phyloP scores from a whole-genome alignment of 345 rosid species.

The Citrus inodora region DNA sequence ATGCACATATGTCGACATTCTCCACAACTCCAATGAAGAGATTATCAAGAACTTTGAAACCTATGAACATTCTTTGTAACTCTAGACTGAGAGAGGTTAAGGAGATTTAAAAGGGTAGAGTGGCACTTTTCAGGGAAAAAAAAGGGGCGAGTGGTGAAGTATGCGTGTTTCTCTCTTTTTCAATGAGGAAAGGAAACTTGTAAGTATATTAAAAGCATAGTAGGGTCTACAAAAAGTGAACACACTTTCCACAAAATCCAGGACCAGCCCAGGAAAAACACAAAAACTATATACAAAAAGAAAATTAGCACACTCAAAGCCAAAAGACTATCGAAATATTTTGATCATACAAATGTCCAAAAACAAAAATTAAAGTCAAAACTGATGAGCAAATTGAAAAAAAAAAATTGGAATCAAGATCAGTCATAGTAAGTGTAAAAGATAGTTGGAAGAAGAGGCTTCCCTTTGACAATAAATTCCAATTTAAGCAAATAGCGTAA shows the following conservation, averaged over 20 bases:
- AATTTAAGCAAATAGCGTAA: background rate
- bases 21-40: background rate
- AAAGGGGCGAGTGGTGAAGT: background rate
- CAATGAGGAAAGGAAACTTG: background rate
- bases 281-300: background rate
- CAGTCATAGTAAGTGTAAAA: background rate
- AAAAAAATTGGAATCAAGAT: background rate
- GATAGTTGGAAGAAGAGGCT: background rate
- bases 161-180: background rate
- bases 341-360: background rate
- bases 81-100: background rate
- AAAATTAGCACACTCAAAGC: background rate
- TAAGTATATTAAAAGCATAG: background rate
- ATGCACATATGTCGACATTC: background rate
- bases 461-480: background rate
- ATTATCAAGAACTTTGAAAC: background rate
- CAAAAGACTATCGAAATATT: background rate
- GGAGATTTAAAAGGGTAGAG: background rate
- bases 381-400: background rate
- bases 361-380: background rate
- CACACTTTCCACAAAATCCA: background rate
- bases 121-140: background rate
- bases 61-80: background rate
- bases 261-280: background rate
- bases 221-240: background rate